A percentile compares a stretch with the other conserved stretches of the same genome.
Evolutionary conservation across 192 early-diverging fungal species (phyloP).

Genomic region (Chytriomyces sp.): DNA sequence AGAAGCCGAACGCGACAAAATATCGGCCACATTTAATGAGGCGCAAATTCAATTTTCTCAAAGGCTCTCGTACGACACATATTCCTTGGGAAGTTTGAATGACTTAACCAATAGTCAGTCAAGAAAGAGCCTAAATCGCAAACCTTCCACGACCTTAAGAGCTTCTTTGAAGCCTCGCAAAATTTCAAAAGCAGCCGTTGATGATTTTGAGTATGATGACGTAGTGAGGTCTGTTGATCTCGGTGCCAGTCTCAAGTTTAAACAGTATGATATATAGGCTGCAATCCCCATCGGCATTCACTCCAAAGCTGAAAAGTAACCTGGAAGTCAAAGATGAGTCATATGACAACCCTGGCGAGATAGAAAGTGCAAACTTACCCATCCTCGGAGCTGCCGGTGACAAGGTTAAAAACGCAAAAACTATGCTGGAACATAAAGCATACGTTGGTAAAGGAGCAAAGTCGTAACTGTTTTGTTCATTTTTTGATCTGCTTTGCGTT

Average conservation of each 20-base stretch:
- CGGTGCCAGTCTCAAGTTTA: neutral
- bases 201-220: constrained; percentile 26
- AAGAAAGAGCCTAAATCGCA: constrained; percentile 11
- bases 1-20: constrained; percentile 28
- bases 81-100: constrained; percentile 11
- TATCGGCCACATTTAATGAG: constrained; percentile 6
- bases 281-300: constrained; percentile 23
- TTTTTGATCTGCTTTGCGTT: neutral
- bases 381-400: neutral
- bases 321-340: neutral
- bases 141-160: neutral
- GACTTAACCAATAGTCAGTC: neutral
- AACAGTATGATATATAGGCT: neutral
- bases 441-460: constrained; percentile 28
- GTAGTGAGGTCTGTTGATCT: constrained; percentile 14
- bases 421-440: constrained; percentile 31
- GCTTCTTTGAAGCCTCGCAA: neutral
- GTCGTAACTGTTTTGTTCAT: neutral
- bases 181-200: neutral
- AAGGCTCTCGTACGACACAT: constrained; percentile 11
- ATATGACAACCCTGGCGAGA: constrained; percentile 3
- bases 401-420: constrained; percentile 14
- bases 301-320: constrained; percentile 22
- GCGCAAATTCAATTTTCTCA: constrained; percentile 33
- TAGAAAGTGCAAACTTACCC: neutral